Evolutionary conservation across 129 eudicot genomes (phyloP).

Genomic region (Heracleum sosnowskyi): DNA sequence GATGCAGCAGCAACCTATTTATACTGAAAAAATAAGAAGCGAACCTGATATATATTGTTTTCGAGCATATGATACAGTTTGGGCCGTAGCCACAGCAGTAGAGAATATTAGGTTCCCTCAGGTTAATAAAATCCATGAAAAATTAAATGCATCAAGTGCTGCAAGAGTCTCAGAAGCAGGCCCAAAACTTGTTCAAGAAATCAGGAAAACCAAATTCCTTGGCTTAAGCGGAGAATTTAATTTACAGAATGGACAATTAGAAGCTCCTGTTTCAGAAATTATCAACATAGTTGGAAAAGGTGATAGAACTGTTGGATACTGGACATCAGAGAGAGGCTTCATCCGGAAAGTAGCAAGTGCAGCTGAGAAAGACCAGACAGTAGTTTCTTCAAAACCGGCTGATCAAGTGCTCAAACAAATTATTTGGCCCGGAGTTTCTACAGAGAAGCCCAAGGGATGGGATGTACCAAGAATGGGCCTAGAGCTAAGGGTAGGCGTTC

Average conservation of each 20-base stretch:
- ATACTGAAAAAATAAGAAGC: not conserved
- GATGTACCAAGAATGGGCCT: conserved; percentile 25
- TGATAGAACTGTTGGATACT: conserved; percentile 35
- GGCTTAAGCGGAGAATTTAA: conserved; percentile 9
- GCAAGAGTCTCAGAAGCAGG: conserved; percentile 7
- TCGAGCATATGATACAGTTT: conserved; percentile 15
- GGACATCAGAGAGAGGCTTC: conserved; percentile 31
- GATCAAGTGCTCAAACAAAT: conserved; percentile 23
- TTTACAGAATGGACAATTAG: conserved; percentile 22
- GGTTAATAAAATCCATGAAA: not conserved
- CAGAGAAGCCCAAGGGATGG: conserved; percentile 47
- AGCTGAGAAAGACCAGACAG: conserved; percentile 34
- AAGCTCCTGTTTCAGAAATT: conserved; percentile 25
- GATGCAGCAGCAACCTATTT: not conserved
- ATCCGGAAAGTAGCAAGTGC: not conserved
- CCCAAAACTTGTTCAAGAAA: conserved; percentile 14
- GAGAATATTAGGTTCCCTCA: not conserved
- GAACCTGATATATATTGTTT: conserved; percentile 9
- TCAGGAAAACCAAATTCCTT: conserved; percentile 13
- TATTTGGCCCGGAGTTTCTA: conserved; percentile 15
- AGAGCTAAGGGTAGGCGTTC: conserved; percentile 42
- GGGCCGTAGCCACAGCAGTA: conserved; percentile 5
- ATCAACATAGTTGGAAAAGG: conserved; percentile 33
- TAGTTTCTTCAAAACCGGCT: not conserved
- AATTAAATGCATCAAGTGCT: not conserved